These are phyloP conservation scores for Phytophthora cactorum DNA, from an alignment of 352 stramenopile genomes.

Conservation along the genomic window DNA sequence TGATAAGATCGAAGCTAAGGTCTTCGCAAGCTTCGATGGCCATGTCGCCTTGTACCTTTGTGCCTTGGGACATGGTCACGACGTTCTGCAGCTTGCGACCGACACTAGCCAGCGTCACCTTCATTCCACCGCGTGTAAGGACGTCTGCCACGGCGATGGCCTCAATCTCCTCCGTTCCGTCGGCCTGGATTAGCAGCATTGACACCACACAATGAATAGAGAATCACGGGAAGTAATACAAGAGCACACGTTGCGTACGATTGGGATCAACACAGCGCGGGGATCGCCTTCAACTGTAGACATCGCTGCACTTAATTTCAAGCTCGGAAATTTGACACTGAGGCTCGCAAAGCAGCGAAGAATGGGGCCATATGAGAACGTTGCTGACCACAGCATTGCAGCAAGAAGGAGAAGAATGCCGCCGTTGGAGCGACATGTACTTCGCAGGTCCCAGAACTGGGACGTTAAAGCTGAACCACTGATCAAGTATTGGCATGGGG, in stretches of 20 bases:
- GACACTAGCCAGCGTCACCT: slow-evolving; percentile 68
- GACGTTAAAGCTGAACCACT: too few relatives aligned
- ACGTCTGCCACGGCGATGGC: slow-evolving; percentile 71
- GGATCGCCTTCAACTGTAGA: slow-evolving; percentile 23
- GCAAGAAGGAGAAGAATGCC: too few relatives aligned
- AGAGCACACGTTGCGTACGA: slow-evolving; percentile 9
- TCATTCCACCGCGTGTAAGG: slow-evolving; percentile 64
- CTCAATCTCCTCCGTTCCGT: slow-evolving; percentile 84
- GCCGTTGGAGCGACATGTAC: too few relatives aligned
- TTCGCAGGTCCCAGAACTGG: too few relatives aligned
- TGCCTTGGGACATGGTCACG: slow-evolving; percentile 73
- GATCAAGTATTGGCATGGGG: too few relatives aligned
- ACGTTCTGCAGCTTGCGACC: slow-evolving; percentile 60
- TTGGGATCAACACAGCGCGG: slow-evolving; percentile 15
- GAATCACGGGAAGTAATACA: too few relatives aligned
- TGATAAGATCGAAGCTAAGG: slow-evolving; percentile 66
- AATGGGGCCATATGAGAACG: too few relatives aligned
- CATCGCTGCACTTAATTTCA: slow-evolving; percentile 13
- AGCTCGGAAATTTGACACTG: slow-evolving; percentile 7
- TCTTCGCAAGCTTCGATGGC: slow-evolving; percentile 65
- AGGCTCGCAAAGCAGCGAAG: too few relatives aligned
- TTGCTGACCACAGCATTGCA: too few relatives aligned
- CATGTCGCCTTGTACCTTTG: slow-evolving; percentile 64
- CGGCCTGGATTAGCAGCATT: slow-evolving; percentile 42
- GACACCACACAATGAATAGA: too few relatives aligned